A percentile compares a stretch with the other conserved stretches of the same genome.
phyloP scores from a whole-genome alignment of 2,329 filamentous ascomycete species.

The Phyllosticta citriasiana region DNA sequence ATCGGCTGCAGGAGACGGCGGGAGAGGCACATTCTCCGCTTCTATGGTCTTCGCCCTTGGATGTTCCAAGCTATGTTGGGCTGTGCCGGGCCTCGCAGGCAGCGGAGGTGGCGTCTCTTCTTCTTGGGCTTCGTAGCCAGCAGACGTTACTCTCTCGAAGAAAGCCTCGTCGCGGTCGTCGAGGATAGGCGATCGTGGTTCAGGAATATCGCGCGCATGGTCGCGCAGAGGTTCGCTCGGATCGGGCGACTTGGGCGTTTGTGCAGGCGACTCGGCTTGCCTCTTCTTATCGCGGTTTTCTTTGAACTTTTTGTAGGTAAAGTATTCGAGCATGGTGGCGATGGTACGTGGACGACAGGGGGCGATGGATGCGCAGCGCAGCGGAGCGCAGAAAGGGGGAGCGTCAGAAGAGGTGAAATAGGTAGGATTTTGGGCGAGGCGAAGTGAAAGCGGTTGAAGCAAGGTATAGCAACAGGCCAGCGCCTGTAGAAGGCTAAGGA shows the following conservation, averaged over 20 bases:
- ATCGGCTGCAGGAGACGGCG: slow-evolving; percentile 35
- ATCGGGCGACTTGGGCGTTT: slow-evolving; percentile 12
- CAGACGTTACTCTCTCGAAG: slow-evolving; percentile 39
- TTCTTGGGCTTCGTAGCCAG: slow-evolving; percentile 21
- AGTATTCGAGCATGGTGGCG: slow-evolving; percentile 24
- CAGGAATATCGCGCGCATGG: neutral
- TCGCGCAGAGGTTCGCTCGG: slow-evolving; percentile 11
- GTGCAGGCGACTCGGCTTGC: slow-evolving; percentile 18
- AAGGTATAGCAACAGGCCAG: neutral
- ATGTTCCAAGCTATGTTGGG: slow-evolving; percentile 18
- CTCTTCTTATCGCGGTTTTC: slow-evolving; percentile 18
- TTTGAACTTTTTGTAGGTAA: slow-evolving; percentile 33
- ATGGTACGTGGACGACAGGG: neutral
- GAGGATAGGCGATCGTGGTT: slow-evolving; percentile 35
- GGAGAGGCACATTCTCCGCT: slow-evolving; percentile 41
- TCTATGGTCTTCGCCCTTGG: slow-evolving; percentile 29
- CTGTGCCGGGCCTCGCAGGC: slow-evolving; percentile 26
- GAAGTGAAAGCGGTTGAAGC: neutral
- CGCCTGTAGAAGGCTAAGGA: neutral
- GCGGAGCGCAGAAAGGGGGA: neutral
- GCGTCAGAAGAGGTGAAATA: neutral
- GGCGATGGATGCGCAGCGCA: neutral
- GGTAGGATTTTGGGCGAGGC: neutral
- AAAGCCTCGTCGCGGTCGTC: slow-evolving; percentile 53
- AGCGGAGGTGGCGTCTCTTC: slow-evolving; percentile 35